Evolutionary conservation across 805 yeast species (phyloP).

Genomic region (Metschnikowia gruessii): DNA sequence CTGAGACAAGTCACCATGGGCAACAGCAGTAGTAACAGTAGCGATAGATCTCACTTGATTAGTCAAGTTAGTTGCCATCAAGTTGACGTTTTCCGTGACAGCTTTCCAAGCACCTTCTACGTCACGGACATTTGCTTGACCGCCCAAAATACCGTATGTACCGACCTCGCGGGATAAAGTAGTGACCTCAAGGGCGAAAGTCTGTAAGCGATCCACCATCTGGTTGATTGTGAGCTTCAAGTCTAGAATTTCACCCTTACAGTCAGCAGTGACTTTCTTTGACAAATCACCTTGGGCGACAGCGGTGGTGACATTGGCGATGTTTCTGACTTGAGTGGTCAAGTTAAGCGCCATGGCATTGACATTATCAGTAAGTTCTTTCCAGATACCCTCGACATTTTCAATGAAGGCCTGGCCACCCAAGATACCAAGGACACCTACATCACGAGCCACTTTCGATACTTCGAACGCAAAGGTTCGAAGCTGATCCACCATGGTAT

Average conservation of each 20-base stretch:
- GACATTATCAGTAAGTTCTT: conserved; percentile 79
- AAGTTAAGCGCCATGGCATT: conserved; percentile 88
- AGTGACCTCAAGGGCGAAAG: conserved; percentile 46
- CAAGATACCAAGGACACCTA: conserved; percentile 83
- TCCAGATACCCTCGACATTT: conserved; percentile 85
- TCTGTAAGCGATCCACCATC: conserved; percentile 51
- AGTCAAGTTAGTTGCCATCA: conserved; percentile 48
- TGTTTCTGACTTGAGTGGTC: conserved; percentile 84
- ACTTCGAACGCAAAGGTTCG: conserved; percentile 83
- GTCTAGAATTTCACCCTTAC: conserved; percentile 51
- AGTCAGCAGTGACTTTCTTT: conserved; percentile 81
- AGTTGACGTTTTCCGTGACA: conserved; percentile 45
- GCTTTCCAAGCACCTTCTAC: conserved; percentile 53
- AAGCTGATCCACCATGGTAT: conserved; percentile 85
- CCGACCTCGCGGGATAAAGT: conserved; percentile 48
- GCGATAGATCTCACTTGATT: conserved; percentile 88
- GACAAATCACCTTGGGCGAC: conserved; percentile 82
- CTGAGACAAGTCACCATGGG: conserved; percentile 82
- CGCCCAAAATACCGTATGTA: conserved; percentile 46
- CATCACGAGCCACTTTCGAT: conserved; percentile 82
- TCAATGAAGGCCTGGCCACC: conserved; percentile 86
- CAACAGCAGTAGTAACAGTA: conserved; percentile 88
- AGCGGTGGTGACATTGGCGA: conserved; percentile 84
- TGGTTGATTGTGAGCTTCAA: conserved; percentile 48
- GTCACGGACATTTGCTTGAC: conserved; percentile 51